phyloP scores from a whole-genome alignment of 208 protist genomes.

The Trypanosoma avium region DNA sequence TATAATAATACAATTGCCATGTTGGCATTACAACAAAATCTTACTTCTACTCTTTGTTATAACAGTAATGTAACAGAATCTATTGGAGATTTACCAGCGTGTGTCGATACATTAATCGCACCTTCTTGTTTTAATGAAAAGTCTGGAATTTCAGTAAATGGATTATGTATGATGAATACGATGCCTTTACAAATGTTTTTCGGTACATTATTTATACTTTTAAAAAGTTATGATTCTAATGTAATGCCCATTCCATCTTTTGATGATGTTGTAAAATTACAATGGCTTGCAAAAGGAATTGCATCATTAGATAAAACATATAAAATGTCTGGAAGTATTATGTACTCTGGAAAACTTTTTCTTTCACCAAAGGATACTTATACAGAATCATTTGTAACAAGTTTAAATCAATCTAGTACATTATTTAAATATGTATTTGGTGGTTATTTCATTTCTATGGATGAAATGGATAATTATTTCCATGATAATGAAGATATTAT shows the following conservation, averaged over 20 bases:
- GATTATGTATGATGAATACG: slow-evolving; percentile 6
- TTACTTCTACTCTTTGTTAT: slow-evolving; percentile 17
- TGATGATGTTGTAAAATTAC: slow-evolving; percentile 47
- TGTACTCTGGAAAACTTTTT: slow-evolving; percentile 39
- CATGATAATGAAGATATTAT: slow-evolving; percentile 15
- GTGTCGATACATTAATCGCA: slow-evolving; percentile 24
- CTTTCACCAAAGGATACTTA: slow-evolving; percentile 40
- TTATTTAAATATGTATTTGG: slow-evolving; percentile 50
- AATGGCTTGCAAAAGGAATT: slow-evolving; percentile 44
- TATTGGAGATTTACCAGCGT: slow-evolving; percentile 19
- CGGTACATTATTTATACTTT: neutral
- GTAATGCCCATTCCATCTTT: slow-evolving; percentile 32
- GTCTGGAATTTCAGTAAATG: slow-evolving; percentile 14
- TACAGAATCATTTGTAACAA: slow-evolving; percentile 30
- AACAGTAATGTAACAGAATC: slow-evolving; percentile 1
- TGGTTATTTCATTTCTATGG: slow-evolving; percentile 27
- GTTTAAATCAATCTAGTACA: slow-evolving; percentile 27
- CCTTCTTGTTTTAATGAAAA: neutral
- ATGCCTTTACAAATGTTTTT: neutral
- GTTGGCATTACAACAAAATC: neutral
- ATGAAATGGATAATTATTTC: slow-evolving; percentile 23
- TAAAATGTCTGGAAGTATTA: neutral
- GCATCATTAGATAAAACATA: neutral
- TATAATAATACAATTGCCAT: neutral
- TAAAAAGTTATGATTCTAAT: neutral